Base-by-base conservation (phyloP, 1,139 yeast genomes). In the Hemisphaericaspora lyxosophila region DNA sequence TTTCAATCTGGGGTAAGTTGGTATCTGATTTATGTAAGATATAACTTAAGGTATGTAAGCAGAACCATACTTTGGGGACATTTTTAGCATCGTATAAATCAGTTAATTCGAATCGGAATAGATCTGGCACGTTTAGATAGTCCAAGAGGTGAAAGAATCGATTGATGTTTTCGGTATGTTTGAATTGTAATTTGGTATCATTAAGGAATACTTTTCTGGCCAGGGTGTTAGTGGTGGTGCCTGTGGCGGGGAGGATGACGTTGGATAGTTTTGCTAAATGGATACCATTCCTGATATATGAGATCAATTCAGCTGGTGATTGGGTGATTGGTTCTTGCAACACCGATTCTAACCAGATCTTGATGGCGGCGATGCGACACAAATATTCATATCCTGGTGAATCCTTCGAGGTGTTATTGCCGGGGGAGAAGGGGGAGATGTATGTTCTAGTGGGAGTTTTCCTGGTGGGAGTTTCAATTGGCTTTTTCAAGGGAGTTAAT, bases 11-110 rank as follows among this genome's bases (percentile, higher is more conserved):
- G 0, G 94, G 90, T 15, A 83, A 81, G 16, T 69, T 69, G 57
- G 66, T 63, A 67, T 67, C 66, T 54, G 59, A 54, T 33, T 78
- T 78, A 43, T 62, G 55, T 50, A 82, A 72, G 64, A 80, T 81
- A 60, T 77, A 86, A 32, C 92, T 82, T 51, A 92, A 67, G 1
- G 97, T 96, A 63, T 92, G 97, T 30, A 92, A 67, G 52, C 97
- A 89, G 58, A 89, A 90, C 61, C 94, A 85, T 16, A 94, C 97
- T 55, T 88, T 90, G 15, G 98, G 97, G 16, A 90, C 78, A 53
- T 92, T 87, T 53, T 89, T 90, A 52, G 86, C 85, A 57, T 92
- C 97, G 60, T 89, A 94, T 31, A 92, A 70, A 62, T 92, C 99
- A 2, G 96, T 89, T 42, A 90, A 73, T 57, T 90, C 97, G 56